phyloP scores from a whole-genome alignment of 176 grass and related monocot species.

The Triticum dicoccoides region DNA sequence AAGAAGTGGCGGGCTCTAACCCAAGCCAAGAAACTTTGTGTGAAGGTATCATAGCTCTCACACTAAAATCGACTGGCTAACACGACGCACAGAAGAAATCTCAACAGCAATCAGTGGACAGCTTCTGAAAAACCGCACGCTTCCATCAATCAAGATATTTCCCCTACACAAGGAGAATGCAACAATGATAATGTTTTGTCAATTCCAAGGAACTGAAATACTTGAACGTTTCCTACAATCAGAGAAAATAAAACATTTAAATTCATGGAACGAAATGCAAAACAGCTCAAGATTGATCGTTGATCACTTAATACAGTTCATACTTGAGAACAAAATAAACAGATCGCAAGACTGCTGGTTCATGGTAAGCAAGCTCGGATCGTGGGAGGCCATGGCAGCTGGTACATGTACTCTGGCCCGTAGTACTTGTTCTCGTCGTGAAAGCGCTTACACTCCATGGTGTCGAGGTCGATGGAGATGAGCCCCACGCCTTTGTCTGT shows the following conservation, averaged over 20 bases:
- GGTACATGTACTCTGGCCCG: background rate
- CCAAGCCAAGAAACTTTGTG: too few relatives aligned
- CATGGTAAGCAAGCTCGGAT: background rate
- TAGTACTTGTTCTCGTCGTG: background rate
- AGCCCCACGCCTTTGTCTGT: background rate
- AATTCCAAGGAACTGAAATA: background rate
- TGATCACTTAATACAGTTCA: background rate
- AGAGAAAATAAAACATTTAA: background rate
- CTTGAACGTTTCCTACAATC: background rate
- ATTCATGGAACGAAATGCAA: background rate
- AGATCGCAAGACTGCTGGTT: background rate
- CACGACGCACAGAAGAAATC: too few relatives aligned
- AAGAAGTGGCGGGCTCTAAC: too few relatives aligned
- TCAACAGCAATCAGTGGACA: too few relatives aligned
- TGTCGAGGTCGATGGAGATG: background rate
- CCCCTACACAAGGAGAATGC: background rate
- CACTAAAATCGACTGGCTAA: too few relatives aligned
- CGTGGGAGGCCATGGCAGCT: slow-evolving; percentile 1
- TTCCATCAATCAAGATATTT: background rate
- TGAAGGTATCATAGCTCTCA: too few relatives aligned
- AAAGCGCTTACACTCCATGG: background rate
- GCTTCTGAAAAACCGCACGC: too few relatives aligned
- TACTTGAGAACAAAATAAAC: background rate
- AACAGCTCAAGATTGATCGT: background rate
- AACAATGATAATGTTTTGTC: background rate